Base-by-base conservation (phyloP, 441 rosid species). In the Mallotus repandus region DNA sequence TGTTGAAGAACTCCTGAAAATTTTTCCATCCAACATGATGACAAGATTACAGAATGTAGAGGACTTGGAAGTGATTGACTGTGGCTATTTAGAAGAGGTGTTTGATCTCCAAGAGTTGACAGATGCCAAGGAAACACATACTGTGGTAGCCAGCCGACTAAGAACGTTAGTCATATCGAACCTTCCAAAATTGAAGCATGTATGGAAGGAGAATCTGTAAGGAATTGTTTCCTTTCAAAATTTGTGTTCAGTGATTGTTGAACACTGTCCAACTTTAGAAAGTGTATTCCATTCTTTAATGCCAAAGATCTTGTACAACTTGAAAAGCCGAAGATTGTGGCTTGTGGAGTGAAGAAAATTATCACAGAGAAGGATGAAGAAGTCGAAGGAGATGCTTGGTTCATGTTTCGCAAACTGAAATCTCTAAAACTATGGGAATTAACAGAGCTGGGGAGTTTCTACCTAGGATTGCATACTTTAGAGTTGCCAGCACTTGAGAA, bases 181-280 rank as follows among this genome's bases (percentile, higher is more conserved):
- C 10, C 68, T 83, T 48, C 80, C 73, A 43, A 73, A 75, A n/a
- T 19, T 83, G 78, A 80, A 75, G 73, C 74, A 66, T n/a, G 15
- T 83, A 5, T 78, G 81, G 83, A 70, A 56, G 38, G 45, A 60
- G 21, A 74, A 80, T 71, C 77, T 71, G 4, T 43, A 12, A 22
- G 71, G 61, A 69, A 49, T 54, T 56, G 66, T 79, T 49, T 69
- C 59, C 9, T 81, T 81, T 60, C 60, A 21, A 8, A 71, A 80
- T 25, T 78, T 81, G 10, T 46, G 16, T 0, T 15, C 3, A 3
- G 57, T 76, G 3, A 3, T 10, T 19, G 65, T 67, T 62, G 7
- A 0, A 0, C 14, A 48, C 2, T 81, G 85, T 74, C 21, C 43
- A n/a, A 50, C 58, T 56, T 68, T 71, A 48, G 61, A 68, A 59